phyloP scores from a whole-genome alignment of 192 early-diverging fungal species.

The Phycomyces nitens region DNA sequence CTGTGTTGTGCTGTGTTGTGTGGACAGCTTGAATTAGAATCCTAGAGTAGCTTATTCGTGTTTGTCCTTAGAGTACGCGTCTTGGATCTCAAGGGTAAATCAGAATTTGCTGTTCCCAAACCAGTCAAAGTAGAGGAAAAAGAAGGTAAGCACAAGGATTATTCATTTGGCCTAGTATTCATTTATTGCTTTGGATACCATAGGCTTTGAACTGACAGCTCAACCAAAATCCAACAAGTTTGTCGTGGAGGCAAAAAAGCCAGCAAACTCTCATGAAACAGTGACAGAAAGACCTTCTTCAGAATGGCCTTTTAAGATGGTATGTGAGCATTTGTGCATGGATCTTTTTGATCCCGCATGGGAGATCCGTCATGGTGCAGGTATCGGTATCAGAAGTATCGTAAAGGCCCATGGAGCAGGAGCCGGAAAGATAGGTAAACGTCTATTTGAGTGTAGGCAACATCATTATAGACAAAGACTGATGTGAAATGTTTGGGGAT shows the following conservation, averaged over 20 bases:
- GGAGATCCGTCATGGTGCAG: constrained; percentile 96
- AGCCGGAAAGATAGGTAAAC: constrained; percentile 63
- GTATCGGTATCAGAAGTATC: constrained; percentile 86
- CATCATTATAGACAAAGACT: too few relatives aligned
- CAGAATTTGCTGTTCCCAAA: constrained; percentile 23
- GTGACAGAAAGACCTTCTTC: constrained; percentile 32
- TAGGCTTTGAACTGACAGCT: constrained; percentile 51
- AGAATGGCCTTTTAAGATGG: constrained; percentile 55
- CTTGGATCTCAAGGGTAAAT: constrained; percentile 25
- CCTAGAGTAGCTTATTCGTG: not conserved
- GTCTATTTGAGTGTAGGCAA: too few relatives aligned
- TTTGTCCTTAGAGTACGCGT: constrained; percentile 42
- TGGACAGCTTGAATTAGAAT: too few relatives aligned
- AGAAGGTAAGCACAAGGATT: constrained; percentile 14
- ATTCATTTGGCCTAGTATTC: not conserved
- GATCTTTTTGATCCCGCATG: constrained; percentile 70
- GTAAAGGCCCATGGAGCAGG: constrained; percentile 83
- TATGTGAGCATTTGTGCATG: constrained; percentile 56
- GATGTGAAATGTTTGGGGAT: too few relatives aligned
- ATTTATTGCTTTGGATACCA: not conserved
- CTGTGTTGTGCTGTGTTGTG: too few relatives aligned
- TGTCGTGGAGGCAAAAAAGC: constrained; percentile 67
- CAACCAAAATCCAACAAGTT: constrained; percentile 60
- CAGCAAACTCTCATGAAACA: constrained; percentile 16
- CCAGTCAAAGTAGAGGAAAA: constrained; percentile 32